These are phyloP conservation scores for Mallotus repandus DNA, from an alignment of 441 rosid genomes.

Conservation along the genomic window DNA sequence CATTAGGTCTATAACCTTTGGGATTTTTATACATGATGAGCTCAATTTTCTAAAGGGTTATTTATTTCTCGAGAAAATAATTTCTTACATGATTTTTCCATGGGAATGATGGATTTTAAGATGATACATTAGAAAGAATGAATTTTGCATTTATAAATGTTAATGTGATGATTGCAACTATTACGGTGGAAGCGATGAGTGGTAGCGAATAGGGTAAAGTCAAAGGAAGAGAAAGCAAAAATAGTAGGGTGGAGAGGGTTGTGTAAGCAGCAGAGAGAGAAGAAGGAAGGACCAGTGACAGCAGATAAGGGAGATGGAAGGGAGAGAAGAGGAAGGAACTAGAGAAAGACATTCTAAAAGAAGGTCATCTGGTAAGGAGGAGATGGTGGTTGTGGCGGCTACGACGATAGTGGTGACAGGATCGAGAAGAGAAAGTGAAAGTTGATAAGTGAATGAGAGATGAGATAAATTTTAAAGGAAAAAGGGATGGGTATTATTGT, in stretches of 20 bases:
- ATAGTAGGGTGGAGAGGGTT: constrained; percentile 48
- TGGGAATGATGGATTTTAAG: neutral
- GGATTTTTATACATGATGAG: constrained; percentile 24
- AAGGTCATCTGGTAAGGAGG: constrained; percentile 78
- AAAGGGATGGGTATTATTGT: too few relatives aligned
- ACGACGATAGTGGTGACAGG: constrained; percentile 12
- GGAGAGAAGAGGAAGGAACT: constrained; percentile 61
- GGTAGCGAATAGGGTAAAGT: constrained; percentile 47
- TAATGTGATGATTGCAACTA: too few relatives aligned
- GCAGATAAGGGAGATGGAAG: constrained; percentile 58
- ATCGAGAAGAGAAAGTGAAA: too few relatives aligned
- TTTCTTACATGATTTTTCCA: constrained; percentile 13
- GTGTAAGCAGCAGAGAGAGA: constrained; percentile 56
- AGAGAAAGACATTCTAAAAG: constrained; percentile 70
- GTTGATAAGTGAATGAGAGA: too few relatives aligned
- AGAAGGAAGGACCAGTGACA: constrained; percentile 80
- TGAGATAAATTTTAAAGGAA: too few relatives aligned
- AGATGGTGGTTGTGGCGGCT: constrained; percentile 25
- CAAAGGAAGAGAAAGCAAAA: constrained; percentile 49
- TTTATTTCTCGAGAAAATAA: constrained; percentile 24
- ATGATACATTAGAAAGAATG: neutral
- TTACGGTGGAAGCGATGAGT: constrained; percentile 33
- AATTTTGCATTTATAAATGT: neutral
- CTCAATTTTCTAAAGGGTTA: constrained; percentile 26
- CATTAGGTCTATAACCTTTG: constrained; percentile 38